Base-by-base conservation (phyloP, 1,284 basidiomycete species). In the Erythrobasidium hasegawianum region DNA sequence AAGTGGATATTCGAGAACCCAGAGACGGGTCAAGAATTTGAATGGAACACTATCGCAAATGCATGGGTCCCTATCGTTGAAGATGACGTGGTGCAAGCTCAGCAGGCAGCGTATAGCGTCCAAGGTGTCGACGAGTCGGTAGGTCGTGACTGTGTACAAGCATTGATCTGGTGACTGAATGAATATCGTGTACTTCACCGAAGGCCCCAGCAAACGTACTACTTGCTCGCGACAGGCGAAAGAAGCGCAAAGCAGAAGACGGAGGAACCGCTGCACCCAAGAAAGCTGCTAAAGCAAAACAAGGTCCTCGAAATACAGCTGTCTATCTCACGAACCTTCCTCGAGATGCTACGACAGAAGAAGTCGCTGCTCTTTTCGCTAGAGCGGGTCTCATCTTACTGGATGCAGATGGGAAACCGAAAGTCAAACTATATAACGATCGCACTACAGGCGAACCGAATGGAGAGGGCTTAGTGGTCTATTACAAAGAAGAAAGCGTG, bases 401-500 rank as follows among this genome's bases (percentile, higher is more conserved):
- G 75, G 92, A 92, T 72, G 88, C 94, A 72, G 81, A 86, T 13
- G 92, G 91, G 11, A 83, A 89, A 60, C 87, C 89, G 13, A 88
- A 94, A 72, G 84, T 97, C 76, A 97, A 98, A 81, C 82, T 98
- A 80, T 98, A 99, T 77, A 86, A 88, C 61, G 86, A 85, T 69
- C 90, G 90, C 1, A 59, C 33, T 86, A 90, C 69, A 5, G 92
- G 92, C n/a, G 79, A 82, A 38, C 97, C 97, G 78, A 96, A 86
- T 73, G 95, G 96, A 38, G 95, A 98, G 71, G 95, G 95, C 0
- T 80, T 98, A 69, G 87, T 99, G 65, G 92, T 97, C 53, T 99
- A 90, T 78, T 96, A 97, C 82, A 97, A 97, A 77, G 91, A 95
- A 75, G 95, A 94, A 69, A 93, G 89, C 29, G 96, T 98, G 16